Conservation (phyloP, 1,284 basidiomycete species). For the Ustilago loliicola region DNA sequence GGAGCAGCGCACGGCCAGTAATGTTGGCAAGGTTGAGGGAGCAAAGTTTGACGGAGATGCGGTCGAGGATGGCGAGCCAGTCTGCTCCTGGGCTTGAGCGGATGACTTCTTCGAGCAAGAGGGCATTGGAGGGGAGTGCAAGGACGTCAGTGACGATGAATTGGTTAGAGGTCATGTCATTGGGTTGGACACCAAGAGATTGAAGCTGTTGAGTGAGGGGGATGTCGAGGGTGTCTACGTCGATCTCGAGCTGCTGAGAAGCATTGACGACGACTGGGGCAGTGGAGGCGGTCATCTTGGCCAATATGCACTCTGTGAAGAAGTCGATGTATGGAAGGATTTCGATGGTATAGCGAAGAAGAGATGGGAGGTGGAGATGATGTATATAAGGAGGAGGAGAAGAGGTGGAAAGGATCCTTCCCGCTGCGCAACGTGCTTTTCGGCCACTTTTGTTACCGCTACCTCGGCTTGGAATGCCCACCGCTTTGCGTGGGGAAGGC, state of each 20-base stretch:
- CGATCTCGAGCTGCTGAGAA: constrained; percentile 42
- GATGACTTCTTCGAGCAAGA: constrained; percentile 29
- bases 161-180: constrained; percentile 52
- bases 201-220: constrained; percentile 36
- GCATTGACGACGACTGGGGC: constrained; percentile 39
- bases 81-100: constrained; percentile 25
- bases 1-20: constrained; percentile 28
- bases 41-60: constrained; percentile 32
- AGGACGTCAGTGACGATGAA: constrained; percentile 46
- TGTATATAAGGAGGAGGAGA: background rate
- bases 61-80: constrained; percentile 37
- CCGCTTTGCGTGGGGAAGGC: background rate
- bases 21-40: constrained; percentile 39
- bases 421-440: background rate
- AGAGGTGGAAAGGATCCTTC: background rate
- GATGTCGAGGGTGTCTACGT: constrained; percentile 42
- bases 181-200: constrained; percentile 37
- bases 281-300: constrained; percentile 32
- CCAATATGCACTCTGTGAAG: background rate
- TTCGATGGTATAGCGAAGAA: background rate
- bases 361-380: background rate
- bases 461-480: background rate
- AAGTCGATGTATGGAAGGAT: background rate
- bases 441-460: background rate
- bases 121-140: constrained; percentile 14